A percentile compares a stretch with the other conserved stretches of the same genome.
These are phyloP conservation scores for Tausonia pullulans DNA, from an alignment of 1,284 basidiomycete species.

Conservation along the genomic window DNA sequence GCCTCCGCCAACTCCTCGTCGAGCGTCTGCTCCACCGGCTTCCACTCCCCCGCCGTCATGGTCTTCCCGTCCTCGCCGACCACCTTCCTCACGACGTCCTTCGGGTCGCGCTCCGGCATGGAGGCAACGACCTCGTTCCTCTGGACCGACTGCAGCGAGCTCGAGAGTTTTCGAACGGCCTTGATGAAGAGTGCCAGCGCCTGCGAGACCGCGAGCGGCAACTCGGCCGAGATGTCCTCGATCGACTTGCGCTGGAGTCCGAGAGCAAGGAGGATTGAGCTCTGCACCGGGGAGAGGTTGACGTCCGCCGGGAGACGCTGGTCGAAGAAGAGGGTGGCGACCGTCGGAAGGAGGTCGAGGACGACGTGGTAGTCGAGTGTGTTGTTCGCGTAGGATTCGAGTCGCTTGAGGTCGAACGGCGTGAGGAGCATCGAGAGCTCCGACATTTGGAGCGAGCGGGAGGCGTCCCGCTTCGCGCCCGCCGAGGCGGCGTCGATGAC, in stretches of 20 bases:
- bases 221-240: conserved; percentile 77
- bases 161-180: conserved; percentile 73
- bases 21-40: conserved; percentile 44
- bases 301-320: conserved; percentile 50
- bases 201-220: conserved; percentile 76
- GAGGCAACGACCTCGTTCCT: conserved; percentile 58
- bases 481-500: conserved; percentile 73
- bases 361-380: conserved; percentile 94
- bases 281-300: conserved; percentile 69
- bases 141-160: conserved; percentile 67
- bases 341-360: conserved; percentile 74
- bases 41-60: conserved; percentile 30
- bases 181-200: conserved; percentile 85
- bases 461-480: conserved; percentile 43
- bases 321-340: conserved; percentile 76
- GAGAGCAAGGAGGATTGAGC: conserved; percentile 68
- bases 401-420: conserved; percentile 90
- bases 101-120: conserved; percentile 34
- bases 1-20: conserved; percentile 55
- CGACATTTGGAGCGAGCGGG: conserved; percentile 27
- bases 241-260: conserved; percentile 85
- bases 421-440: conserved; percentile 68
- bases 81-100: conserved; percentile 24
- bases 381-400: conserved; percentile 92
- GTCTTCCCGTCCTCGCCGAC: conserved; percentile 8